These are phyloP conservation scores for Populus hybrid DNA, from an alignment of 441 rosid genomes.

Conservation along the genomic window DNA sequence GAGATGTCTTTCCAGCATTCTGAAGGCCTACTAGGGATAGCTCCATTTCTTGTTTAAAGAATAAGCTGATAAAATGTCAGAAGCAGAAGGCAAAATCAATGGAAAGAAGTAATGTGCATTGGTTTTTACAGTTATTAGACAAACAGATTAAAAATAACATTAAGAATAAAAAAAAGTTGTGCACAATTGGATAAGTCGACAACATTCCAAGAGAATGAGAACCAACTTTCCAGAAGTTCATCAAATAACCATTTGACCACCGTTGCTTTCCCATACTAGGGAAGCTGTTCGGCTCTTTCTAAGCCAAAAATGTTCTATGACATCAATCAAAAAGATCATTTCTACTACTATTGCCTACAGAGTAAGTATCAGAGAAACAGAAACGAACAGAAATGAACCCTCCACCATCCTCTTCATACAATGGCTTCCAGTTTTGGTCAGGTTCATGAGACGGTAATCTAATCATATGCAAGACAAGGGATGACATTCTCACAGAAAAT, in stretches of 20 bases:
- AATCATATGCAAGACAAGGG: not conserved
- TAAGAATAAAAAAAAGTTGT: not conserved
- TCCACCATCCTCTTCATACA: not conserved
- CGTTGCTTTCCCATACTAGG: not conserved
- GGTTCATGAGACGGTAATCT: not conserved
- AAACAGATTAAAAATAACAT: not conserved
- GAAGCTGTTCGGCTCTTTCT: not conserved
- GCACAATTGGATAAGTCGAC: not conserved
- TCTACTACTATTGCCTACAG: not conserved
- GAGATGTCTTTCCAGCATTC: slow-evolving; percentile 96
- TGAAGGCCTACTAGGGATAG: slow-evolving; percentile 92
- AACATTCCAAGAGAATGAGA: not conserved
- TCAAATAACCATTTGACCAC: not conserved
- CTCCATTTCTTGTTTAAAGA: slow-evolving; percentile 97
- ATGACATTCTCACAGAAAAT: not conserved
- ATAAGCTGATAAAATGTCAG: slow-evolving; percentile 52
- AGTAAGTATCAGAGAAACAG: not conserved
- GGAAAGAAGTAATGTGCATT: not conserved
- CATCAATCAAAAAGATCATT: not conserved
- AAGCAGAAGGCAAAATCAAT: slow-evolving; percentile 2
- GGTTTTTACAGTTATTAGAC: not conserved
- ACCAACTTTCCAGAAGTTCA: not conserved
- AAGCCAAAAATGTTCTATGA: not conserved
- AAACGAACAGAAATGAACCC: not conserved
- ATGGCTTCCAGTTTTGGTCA: not conserved